These are phyloP conservation scores for Sedum album DNA, from an alignment of 164 flowering plant species.

Conservation along the genomic window DNA sequence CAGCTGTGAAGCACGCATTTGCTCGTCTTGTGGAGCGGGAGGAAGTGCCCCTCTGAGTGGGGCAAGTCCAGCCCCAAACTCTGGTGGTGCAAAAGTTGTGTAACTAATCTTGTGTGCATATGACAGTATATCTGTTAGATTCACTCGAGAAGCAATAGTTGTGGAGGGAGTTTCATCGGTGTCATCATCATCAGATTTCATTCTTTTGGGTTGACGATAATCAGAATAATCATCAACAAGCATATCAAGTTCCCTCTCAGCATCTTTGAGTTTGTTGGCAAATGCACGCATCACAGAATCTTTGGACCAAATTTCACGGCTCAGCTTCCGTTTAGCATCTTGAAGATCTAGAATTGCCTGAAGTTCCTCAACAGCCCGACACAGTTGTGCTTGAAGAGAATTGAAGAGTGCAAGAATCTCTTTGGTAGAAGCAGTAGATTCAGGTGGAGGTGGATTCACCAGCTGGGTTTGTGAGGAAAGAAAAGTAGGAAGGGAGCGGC, in stretches of 20 bases:
- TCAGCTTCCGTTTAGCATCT: conserved; percentile 47
- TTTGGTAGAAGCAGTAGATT: conserved; percentile 47
- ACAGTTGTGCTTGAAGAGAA: conserved; percentile 71
- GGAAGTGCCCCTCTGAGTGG: conserved; percentile 91
- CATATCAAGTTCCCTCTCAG: conserved; percentile 65
- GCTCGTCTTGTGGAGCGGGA: conserved; percentile 99
- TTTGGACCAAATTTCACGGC: conserved; percentile 45
- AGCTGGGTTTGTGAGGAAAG: conserved; percentile 43
- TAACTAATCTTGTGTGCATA: conserved; percentile 86
- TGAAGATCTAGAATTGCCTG: conserved; percentile 90
- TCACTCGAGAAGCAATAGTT: conserved; percentile 40
- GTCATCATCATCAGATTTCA: conserved; percentile 24
- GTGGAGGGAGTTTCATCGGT: conserved; percentile 16
- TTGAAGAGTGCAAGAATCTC: conserved; percentile 55
- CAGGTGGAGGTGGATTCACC: conserved; percentile 24
- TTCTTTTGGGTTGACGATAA: conserved; percentile 47
- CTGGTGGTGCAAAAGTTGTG: conserved; percentile 96
- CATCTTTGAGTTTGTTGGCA: conserved; percentile 61
- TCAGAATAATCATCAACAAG: conserved; percentile 86
- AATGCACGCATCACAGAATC: conserved; percentile 57
- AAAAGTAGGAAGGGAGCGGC: conserved; percentile 66
- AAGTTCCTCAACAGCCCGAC: conserved; percentile 79
- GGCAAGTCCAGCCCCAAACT: conserved; percentile 80
- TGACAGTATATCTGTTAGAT: conserved; percentile 58
- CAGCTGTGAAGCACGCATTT: conserved; percentile 88